Conservation (phyloP, 2,329 filamentous ascomycete genomes). For the Aspergillus arachidicola region DNA sequence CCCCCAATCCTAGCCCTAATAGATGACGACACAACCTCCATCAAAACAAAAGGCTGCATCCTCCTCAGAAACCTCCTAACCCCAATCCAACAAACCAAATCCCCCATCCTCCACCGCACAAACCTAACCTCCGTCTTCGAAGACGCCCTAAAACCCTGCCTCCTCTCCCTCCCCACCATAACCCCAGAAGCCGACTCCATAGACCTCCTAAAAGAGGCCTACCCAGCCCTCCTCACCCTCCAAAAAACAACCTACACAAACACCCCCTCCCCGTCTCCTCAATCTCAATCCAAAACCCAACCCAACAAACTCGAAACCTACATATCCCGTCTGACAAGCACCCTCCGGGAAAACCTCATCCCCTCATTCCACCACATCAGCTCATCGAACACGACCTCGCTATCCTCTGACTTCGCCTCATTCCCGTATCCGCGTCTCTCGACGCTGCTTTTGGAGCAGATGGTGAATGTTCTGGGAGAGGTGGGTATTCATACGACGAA, state of each 20-base stretch:
- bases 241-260: conserved; percentile 46
- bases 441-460: conserved; percentile 45
- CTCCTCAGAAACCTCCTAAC: conserved; percentile 39
- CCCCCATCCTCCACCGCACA: conserved; percentile 44
- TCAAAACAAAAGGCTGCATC: conserved; percentile 43
- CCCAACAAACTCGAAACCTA: conserved; percentile 27
- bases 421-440: conserved; percentile 51
- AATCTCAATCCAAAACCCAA: conserved; percentile 22
- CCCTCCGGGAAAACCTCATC: conserved; percentile 39
- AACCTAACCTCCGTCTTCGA: conserved; percentile 50
- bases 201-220: conserved; percentile 64
- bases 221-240: conserved; percentile 66
- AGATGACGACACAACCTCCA: conserved; percentile 42
- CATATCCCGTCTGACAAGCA: conserved; percentile 26
- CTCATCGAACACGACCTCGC: conserved; percentile 44
- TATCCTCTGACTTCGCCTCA: conserved; percentile 45
- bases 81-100: conserved; percentile 37
- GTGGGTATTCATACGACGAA: conserved; percentile 42
- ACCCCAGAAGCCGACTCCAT: conserved; percentile 74
- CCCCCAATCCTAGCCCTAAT: conserved; percentile 48
- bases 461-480: conserved; percentile 29
- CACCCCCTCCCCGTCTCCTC: conserved; percentile 16
- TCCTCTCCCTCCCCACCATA: conserved; percentile 75
- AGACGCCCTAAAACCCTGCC: conserved; percentile 58
- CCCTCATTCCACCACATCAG: conserved; percentile 50